Conservation (phyloP, 2,329 filamentous ascomycete genomes). For the Fusarium drepaniforme region DNA sequence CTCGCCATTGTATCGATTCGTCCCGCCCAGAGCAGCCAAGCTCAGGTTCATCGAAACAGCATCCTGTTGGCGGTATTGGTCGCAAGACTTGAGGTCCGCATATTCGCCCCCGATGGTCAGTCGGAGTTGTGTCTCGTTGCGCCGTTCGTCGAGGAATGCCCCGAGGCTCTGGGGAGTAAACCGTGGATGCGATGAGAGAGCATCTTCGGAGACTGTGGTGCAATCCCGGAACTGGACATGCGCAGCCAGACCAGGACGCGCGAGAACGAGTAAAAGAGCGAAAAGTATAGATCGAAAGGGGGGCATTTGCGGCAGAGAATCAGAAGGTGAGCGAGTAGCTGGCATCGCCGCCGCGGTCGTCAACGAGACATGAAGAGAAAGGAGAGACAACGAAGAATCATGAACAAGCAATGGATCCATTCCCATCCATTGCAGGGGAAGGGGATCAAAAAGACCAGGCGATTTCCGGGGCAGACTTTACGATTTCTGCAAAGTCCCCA, state of each 20-base stretch:
- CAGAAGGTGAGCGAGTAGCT: background rate
- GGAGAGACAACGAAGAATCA: slow-evolving; percentile 1
- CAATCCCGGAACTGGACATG: slow-evolving; percentile 34
- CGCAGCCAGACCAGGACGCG: slow-evolving; percentile 15
- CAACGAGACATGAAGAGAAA: slow-evolving; percentile 9
- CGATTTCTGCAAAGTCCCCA: slow-evolving; percentile 5
- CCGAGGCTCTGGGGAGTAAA: slow-evolving; percentile 8
- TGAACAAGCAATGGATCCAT: background rate
- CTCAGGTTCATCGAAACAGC: slow-evolving; percentile 22
- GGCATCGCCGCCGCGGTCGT: background rate
- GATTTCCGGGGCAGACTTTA: background rate
- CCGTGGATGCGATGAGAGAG: slow-evolving; percentile 8
- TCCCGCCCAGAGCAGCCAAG: slow-evolving; percentile 32
- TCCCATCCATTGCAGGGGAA: background rate
- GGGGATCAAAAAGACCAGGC: background rate
- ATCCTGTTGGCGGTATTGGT: slow-evolving; percentile 8
- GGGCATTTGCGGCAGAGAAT: slow-evolving; percentile 3
- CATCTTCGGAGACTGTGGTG: slow-evolving; percentile 3
- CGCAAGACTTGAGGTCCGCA: slow-evolving; percentile 7
- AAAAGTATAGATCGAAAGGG: slow-evolving; percentile 4
- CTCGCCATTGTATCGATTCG: slow-evolving; percentile 25
- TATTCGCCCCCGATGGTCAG: background rate
- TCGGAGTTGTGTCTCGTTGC: slow-evolving; percentile 15
- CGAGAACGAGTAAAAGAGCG: slow-evolving; percentile 5
- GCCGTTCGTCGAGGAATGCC: slow-evolving; percentile 11